These are phyloP conservation scores for Pythium guiyangense DNA, from an alignment of 352 stramenopile genomes.

Conservation along the genomic window DNA sequence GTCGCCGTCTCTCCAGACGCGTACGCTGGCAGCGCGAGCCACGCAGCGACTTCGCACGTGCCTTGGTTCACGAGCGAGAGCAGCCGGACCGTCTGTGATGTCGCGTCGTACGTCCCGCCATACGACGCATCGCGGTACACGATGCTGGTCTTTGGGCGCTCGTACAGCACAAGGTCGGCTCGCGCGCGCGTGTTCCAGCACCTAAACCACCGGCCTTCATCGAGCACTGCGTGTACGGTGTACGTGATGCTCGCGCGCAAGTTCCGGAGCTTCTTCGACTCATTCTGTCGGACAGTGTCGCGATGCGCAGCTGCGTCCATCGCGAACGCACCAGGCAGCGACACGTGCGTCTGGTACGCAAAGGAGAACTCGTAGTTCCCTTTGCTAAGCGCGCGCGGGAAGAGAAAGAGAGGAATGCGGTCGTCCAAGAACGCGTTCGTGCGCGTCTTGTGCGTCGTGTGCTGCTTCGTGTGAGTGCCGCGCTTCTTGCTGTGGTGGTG, in stretches of 20 bases:
- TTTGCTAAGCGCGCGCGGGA: conserved; percentile 12
- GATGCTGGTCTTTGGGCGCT: conserved; percentile 19
- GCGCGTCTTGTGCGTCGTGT: conserved; percentile 5
- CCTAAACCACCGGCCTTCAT: conserved; percentile 5
- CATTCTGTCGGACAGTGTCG: background rate
- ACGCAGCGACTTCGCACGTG: conserved; percentile 23
- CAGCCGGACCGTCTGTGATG: conserved; percentile 22
- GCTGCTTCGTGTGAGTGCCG: background rate
- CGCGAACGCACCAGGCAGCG: conserved; percentile 14
- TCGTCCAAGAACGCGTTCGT: conserved; percentile 12
- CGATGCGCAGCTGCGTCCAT: background rate
- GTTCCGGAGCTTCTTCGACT: background rate
- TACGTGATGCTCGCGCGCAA: conserved; percentile 11
- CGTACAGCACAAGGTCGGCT: conserved; percentile 24
- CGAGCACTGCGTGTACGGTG: conserved; percentile 4
- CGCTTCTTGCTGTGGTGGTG: background rate
- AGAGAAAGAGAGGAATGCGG: conserved; percentile 16
- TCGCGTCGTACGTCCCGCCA: conserved; percentile 18
- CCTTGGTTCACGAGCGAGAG: conserved; percentile 35
- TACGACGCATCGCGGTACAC: conserved; percentile 10
- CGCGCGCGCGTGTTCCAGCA: conserved; percentile 4
- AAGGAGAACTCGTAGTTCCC: conserved; percentile 22
- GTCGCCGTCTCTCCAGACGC: conserved; percentile 21
- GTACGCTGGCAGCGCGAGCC: conserved; percentile 37
- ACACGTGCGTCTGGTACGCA: conserved; percentile 16